These are phyloP conservation scores for Corniculantispora saksenae DNA, from an alignment of 2,329 filamentous ascomycete species.

Conservation along the genomic window DNA sequence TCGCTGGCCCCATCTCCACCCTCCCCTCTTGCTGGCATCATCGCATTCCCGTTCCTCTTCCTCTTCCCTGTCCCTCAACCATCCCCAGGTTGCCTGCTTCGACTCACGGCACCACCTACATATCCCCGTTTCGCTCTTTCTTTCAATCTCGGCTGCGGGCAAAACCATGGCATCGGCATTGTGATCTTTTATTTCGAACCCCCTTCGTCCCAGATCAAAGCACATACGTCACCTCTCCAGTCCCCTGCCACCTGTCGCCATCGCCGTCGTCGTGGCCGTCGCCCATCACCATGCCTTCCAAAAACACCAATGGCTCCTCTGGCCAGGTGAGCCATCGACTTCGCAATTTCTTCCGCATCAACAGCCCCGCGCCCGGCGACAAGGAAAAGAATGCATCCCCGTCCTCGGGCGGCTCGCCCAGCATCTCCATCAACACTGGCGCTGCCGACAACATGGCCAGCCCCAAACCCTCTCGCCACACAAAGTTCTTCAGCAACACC, in stretches of 20 bases:
- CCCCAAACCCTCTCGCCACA: slow-evolving; percentile 73
- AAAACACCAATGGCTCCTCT: slow-evolving; percentile 50
- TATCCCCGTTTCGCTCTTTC: neutral
- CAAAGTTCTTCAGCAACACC: slow-evolving; percentile 81
- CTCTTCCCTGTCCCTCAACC: slow-evolving; percentile 8
- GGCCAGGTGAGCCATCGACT: slow-evolving; percentile 68
- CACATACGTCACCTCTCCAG: slow-evolving; percentile 19
- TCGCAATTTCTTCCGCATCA: slow-evolving; percentile 73
- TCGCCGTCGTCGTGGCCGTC: neutral
- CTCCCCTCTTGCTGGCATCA: slow-evolving; percentile 17
- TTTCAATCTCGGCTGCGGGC: neutral
- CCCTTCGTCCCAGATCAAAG: slow-evolving; percentile 16
- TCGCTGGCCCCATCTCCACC: slow-evolving; percentile 12
- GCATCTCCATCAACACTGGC: slow-evolving; percentile 19
- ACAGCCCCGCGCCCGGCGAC: slow-evolving; percentile 43
- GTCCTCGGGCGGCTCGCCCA: slow-evolving; percentile 40
- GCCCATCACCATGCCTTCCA: slow-evolving; percentile 49
- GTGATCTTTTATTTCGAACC: neutral
- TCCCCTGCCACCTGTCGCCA: neutral
- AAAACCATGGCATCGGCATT: slow-evolving; percentile 15
- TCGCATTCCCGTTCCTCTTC: slow-evolving; percentile 14
- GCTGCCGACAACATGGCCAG: slow-evolving; percentile 26
- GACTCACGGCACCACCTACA: neutral
- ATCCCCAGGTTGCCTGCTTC: neutral
- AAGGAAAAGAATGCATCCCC: slow-evolving; percentile 63